Base-by-base conservation (phyloP, 495 filamentous ascomycete species). In the Astrothelium macrocarpum region DNA sequence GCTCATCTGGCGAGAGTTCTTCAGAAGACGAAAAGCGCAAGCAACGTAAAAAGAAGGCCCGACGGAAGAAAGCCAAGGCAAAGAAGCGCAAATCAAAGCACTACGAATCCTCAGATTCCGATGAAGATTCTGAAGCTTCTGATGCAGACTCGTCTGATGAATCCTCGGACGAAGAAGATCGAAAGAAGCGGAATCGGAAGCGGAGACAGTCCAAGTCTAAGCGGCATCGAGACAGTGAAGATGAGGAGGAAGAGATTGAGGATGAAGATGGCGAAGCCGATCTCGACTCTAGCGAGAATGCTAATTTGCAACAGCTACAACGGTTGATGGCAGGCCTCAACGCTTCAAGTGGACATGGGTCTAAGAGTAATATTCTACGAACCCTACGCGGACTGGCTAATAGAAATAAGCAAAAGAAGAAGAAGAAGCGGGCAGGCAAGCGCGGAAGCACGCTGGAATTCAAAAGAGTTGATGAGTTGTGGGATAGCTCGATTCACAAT, bases 391-490 rank as follows among this genome's bases (percentile, higher is more conserved):
- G 31, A 18, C 72, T 9, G 70, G 67, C 32, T 67, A 62, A n/a
- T 69, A 62, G 60, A 65, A 70, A 31, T 67, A 70, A 56, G 66
- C 25, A 73, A 32, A 72, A 70, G 64, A 76, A 80, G 56, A 70
- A 77, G n/a, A 82, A 78, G 65, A 73, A 77, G 43, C 83, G 82
- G 71, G 71, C 78, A 16, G 79, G 49, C n/a, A 82, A 79, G 73
- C 80, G 81, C 16, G 84, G 77, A 11, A 82, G 84, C 5, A 89
- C 87, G 67, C 79, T 90, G 34, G 90, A 88, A 43, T 96, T 82
- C 75, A 94, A 95, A 76, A 83, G 91, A 23, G 89, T 95, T 1
- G 91, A 96, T 76, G 85, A 95, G 73, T 78, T 78, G 29, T 78
- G 75, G 74, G 75, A 77, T 53, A 62, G 80, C 65, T 83, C 83